These are phyloP conservation scores for Heliocybe sulcata DNA, from an alignment of 1,284 basidiomycete genomes.

Conservation along the genomic window DNA sequence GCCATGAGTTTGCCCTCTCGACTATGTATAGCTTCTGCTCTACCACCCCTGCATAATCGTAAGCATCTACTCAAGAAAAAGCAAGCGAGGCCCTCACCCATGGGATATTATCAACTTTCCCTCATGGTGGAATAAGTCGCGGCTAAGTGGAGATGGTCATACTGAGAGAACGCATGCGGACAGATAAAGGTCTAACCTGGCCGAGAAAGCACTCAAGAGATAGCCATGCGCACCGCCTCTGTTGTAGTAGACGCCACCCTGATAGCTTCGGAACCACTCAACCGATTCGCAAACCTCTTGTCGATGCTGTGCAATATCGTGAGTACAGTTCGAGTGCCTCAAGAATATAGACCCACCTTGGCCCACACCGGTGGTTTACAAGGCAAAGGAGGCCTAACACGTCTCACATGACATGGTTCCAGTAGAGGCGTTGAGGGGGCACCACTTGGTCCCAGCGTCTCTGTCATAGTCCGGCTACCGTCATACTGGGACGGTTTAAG, in stretches of 20 bases:
- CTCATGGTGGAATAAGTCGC: conserved; percentile 53
- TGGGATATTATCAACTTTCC: conserved; percentile 74
- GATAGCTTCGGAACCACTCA: conserved; percentile 69
- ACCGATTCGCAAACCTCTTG: conserved; percentile 77
- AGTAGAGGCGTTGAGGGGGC: no score
- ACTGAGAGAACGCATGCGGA: neutral
- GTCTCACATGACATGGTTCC: neutral
- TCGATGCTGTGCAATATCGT: conserved; percentile 43
- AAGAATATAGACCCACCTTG: conserved; percentile 16
- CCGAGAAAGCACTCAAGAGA: conserved; percentile 59
- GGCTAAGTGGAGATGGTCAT: conserved; percentile 31
- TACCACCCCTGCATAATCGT: neutral
- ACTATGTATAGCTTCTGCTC: conserved; percentile 2
- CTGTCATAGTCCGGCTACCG: no score
- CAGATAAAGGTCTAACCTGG: conserved; percentile 35
- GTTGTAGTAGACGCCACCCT: conserved; percentile 66
- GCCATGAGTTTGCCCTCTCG: conserved; percentile 60
- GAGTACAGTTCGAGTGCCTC: neutral
- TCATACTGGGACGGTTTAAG: no score
- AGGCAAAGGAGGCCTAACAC: neutral
- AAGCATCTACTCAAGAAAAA: neutral
- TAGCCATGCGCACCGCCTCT: conserved; percentile 65
- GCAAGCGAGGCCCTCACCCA: conserved; percentile 37
- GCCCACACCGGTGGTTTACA: conserved; percentile 24
- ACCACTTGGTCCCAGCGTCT: no score